phyloP scores from a whole-genome alignment of 805 yeast species.

The Candida broadrunensis region DNA sequence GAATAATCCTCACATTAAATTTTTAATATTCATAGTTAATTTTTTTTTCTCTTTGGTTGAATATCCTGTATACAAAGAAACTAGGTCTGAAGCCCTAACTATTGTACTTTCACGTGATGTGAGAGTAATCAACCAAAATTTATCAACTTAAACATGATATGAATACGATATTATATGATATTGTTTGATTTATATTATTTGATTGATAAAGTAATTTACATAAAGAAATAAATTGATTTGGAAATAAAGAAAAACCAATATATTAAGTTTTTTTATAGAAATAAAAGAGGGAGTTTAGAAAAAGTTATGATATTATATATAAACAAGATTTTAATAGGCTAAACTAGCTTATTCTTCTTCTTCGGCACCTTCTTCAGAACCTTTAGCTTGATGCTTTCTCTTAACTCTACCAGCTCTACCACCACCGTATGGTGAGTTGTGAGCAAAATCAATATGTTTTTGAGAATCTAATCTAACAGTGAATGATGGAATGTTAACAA shows the following conservation, averaged over 20 bases:
- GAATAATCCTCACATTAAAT: too few species aligned
- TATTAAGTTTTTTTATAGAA: not conserved
- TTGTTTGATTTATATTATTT: too few species aligned
- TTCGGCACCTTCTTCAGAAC: slow-evolving; percentile 64
- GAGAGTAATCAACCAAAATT: too few species aligned
- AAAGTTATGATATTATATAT: not conserved
- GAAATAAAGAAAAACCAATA: slow-evolving; percentile 1
- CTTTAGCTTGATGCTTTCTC: slow-evolving; percentile 81
- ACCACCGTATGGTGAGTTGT: slow-evolving; percentile 99
- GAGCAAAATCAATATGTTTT: slow-evolving; percentile 99
- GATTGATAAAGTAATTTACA: not conserved
- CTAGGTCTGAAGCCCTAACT: too few species aligned
- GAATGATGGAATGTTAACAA: slow-evolving; percentile 98
- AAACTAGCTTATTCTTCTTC: slow-evolving; percentile 68
- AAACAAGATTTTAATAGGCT: slow-evolving; percentile 4
- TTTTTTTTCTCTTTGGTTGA: too few species aligned
- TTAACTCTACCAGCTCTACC: slow-evolving; percentile 99
- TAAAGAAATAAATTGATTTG: not conserved
- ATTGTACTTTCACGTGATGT: too few species aligned
- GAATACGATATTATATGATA: too few species aligned
- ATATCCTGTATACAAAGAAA: too few species aligned
- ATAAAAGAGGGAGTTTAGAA: not conserved
- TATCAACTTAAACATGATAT: too few species aligned
- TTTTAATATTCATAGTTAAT: too few species aligned
- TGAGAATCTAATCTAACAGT: slow-evolving; percentile 99